Percentiles rank a stretch among this genome's conserved stretches.
These are phyloP conservation scores for Pisolithus microcarpus DNA, from an alignment of 768 basidiomycete species.

Conservation along the genomic window DNA sequence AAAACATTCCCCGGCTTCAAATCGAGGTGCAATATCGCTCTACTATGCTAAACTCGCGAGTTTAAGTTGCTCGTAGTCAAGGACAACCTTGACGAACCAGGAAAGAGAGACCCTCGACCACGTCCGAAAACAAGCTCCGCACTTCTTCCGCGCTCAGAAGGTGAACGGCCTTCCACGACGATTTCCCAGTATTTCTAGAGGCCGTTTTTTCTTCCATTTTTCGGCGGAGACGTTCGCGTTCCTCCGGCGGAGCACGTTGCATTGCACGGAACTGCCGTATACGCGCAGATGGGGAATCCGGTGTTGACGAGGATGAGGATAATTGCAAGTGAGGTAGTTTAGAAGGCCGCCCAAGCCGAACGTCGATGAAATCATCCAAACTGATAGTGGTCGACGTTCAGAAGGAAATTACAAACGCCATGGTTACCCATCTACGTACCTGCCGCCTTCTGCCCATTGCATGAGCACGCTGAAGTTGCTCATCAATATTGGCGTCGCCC, in stretches of 20 bases:
- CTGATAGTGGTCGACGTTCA: slow-evolving; percentile 26
- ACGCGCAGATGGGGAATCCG: slow-evolving; percentile 57
- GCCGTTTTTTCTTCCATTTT: slow-evolving; percentile 35
- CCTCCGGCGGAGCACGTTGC: slow-evolving; percentile 56
- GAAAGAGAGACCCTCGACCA: slow-evolving; percentile 82
- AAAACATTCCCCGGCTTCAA: slow-evolving; percentile 93
- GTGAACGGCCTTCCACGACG: slow-evolving; percentile 69
- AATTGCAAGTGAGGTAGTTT: slow-evolving; percentile 37
- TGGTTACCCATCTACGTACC: slow-evolving; percentile 25
- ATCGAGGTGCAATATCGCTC: slow-evolving; percentile 86
- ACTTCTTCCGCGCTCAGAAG: slow-evolving; percentile 82
- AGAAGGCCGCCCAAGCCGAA: slow-evolving; percentile 58
- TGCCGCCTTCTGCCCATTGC: slow-evolving; percentile 92
- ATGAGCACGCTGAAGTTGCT: slow-evolving; percentile 57
- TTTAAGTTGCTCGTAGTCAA: slow-evolving; percentile 5
- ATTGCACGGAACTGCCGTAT: slow-evolving; percentile 71
- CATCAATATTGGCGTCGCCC: background rate
- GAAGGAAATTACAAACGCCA: background rate
- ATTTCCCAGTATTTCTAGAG: slow-evolving; percentile 17
- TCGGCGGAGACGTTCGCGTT: slow-evolving; percentile 52
- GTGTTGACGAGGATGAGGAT: slow-evolving; percentile 17
- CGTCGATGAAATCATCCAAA: slow-evolving; percentile 80
- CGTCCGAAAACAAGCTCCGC: slow-evolving; percentile 70
- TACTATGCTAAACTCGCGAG: slow-evolving; percentile 50
- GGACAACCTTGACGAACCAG: slow-evolving; percentile 44